These are phyloP conservation scores for Vigna reflexopilosa DNA, from an alignment of 306 rosid species.

Conservation along the genomic window DNA sequence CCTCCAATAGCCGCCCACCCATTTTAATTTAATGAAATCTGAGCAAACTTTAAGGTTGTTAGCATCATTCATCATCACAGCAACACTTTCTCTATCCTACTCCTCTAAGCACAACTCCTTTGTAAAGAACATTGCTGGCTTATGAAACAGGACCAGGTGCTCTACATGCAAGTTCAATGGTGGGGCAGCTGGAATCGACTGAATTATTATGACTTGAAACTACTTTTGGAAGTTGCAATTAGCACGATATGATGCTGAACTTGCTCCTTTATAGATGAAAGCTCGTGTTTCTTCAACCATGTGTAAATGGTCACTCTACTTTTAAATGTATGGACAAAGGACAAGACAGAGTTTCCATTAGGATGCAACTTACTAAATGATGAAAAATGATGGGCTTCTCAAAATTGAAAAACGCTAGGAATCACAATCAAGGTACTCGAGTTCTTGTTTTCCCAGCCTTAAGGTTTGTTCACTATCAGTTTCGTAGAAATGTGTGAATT, in stretches of 20 bases:
- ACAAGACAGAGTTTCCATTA: background rate
- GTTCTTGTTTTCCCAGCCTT: too few species aligned
- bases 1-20: background rate
- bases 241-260: background rate
- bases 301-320: background rate
- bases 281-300: conserved; percentile 25
- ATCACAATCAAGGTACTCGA: conserved; percentile 4
- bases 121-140: conserved; percentile 14
- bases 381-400: too few species aligned
- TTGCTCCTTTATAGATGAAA: background rate
- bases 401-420: background rate
- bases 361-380: background rate
- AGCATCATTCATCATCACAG: background rate
- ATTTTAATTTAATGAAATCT: background rate
- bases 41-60: background rate
- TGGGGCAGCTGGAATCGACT: background rate
- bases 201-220: conserved; percentile 21
- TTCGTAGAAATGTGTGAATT: background rate
- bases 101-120: conserved; percentile 17
- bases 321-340: background rate
- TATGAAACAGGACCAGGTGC: conserved; percentile 31
- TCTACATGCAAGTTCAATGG: background rate
- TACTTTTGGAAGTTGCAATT: conserved; percentile 2
- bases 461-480: background rate
- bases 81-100: conserved; percentile 32